A percentile compares a stretch with the other conserved stretches of the same genome.
phyloP scores from a whole-genome alignment of 2,329 filamentous ascomycete species.

The Calonectria pseudoreteaudii region DNA sequence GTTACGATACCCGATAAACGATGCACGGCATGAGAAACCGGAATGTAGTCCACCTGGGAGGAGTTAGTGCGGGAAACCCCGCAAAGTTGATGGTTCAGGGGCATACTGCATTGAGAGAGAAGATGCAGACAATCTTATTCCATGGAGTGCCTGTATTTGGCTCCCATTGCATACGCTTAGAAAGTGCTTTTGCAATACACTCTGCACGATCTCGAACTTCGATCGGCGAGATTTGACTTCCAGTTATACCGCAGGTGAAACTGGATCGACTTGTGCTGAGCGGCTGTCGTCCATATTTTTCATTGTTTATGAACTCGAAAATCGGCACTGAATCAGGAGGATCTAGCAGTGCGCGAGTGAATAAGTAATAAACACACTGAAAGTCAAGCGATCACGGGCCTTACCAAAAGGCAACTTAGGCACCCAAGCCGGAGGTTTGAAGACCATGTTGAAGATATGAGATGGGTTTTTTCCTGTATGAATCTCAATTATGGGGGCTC shows the following conservation, averaged over 20 bases:
- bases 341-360: not conserved
- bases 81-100: not conserved
- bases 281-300: constrained; percentile 74
- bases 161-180: constrained; percentile 77
- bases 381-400: not conserved
- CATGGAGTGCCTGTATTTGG: constrained; percentile 79
- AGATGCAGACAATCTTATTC: constrained; percentile 83
- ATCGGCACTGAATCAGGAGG: constrained; percentile 79
- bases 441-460: not conserved
- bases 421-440: not conserved
- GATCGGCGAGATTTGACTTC: constrained; percentile 71
- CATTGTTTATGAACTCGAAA: constrained; percentile 80
- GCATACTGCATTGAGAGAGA: constrained; percentile 80
- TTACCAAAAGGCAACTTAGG: not conserved
- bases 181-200: constrained; percentile 73
- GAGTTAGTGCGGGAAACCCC: not conserved
- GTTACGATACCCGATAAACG: constrained; percentile 78
- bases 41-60: constrained; percentile 76
- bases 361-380: not conserved
- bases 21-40: constrained; percentile 79
- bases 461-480: not conserved
- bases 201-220: constrained; percentile 77
- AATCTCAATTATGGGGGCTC: no score
- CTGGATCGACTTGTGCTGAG: constrained; percentile 72
- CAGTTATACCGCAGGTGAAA: constrained; percentile 81